Percentiles rank a stretch among this genome's conserved stretches.
Conservation (phyloP, 2,329 filamentous ascomycete species). For the Fusarium sp. region DNA sequence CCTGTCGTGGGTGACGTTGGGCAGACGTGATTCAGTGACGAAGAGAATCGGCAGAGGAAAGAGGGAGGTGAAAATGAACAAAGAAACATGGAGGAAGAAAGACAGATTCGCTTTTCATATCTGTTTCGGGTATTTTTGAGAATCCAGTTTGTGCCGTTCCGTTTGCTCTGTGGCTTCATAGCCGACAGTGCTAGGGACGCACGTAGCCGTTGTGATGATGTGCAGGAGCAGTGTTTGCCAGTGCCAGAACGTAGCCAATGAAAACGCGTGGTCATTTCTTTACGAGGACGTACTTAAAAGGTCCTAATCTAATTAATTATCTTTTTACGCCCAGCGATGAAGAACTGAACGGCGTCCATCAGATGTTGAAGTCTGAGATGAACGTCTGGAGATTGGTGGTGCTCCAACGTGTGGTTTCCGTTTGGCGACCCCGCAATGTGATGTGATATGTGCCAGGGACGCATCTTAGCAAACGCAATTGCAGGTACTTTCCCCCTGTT, state of each 20-base stretch:
- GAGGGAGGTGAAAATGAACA: not conserved
- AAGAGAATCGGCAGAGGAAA: not conserved
- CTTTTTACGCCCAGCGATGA: not conserved
- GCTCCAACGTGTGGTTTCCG: not conserved
- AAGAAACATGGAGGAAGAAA: not conserved
- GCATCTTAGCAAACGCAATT: not conserved
- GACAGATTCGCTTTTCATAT: not conserved
- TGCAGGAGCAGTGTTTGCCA: not conserved
- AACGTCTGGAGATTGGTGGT: not conserved
- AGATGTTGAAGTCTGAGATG: no score
- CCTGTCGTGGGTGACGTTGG: not conserved
- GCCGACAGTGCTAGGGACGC: not conserved
- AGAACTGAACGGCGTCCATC: not conserved
- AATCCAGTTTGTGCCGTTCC: not conserved
- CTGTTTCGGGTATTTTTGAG: not conserved
- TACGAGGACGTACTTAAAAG: not conserved
- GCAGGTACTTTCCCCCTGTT: not conserved
- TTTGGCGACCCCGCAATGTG: not conserved
- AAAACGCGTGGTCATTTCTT: not conserved
- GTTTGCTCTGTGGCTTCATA: not conserved
- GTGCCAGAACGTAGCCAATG: not conserved
- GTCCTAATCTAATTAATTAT: not conserved
- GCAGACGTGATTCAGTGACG: not conserved
- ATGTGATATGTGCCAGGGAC: not conserved
- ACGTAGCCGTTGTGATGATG: not conserved